Evolutionary conservation across 139 green algal species (phyloP), one percentile per base, ranked within the genome.

Genomic region (Chlamydomonas sphaeroides): DNA sequence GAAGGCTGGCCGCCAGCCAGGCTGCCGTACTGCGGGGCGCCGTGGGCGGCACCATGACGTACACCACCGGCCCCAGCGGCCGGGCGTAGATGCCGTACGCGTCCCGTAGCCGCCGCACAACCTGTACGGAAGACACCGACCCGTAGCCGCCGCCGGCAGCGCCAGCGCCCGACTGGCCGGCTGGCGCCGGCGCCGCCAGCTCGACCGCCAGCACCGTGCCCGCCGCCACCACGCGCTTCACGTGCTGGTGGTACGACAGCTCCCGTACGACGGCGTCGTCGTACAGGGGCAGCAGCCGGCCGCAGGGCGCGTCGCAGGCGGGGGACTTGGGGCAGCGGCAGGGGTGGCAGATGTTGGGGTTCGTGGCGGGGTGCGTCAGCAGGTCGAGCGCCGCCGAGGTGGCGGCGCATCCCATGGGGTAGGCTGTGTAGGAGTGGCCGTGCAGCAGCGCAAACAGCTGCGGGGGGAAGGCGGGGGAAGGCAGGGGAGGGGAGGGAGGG

Each of bases 401-500:
- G 5, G 94, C 93, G 0, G 91, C 91, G 80, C 95, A 98, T 49
- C 96, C 97, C 1, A 96, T 86, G 51, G 97, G 91, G 88, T 98
- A 95, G 5, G 94, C 97, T 0, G 96, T 97, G 93, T 99, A 99
- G 20, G 96, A 99, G 90, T 99, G 97, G n/a, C 97, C 97, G 86
- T 99, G 97, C 63, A 99, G 89, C 71, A 99, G 89, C 3, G 96
- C 96, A n/a, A 97, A 84, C 39, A 89, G 33, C 87, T 98, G 88
- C 65, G 56, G 5, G 66, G 33, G 21, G 65, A 4, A 41, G 32
- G 63, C 1, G 35, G 17, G 28, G 51, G 14, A 17, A 41, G 17
- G 68, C 30, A 15, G 10, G 30, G 41, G 26, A 26, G n/a, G n/a
- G n/a, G n/a, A n/a, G n/a, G n/a, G n/a, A n/a, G n/a, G n/a, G n/a